phyloP scores from a whole-genome alignment of 1,139 yeast genomes.

The Lodderomyces margitis region DNA sequence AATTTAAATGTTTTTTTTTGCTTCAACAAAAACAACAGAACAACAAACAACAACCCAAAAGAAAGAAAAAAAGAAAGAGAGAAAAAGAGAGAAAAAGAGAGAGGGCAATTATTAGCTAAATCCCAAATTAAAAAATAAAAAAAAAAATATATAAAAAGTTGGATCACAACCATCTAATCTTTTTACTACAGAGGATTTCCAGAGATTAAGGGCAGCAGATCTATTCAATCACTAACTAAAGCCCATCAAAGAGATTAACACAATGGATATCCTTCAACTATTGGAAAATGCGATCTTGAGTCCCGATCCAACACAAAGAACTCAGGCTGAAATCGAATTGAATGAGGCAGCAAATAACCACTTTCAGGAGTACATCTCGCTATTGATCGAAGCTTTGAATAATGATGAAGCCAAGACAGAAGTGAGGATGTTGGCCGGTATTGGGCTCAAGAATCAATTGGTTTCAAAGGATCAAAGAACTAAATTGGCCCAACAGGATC shows the following conservation, averaged over 20 bases:
- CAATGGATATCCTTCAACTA: constrained; percentile 68
- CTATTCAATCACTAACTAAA: neutral
- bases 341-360: constrained; percentile 70
- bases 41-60: no score
- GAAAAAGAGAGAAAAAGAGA: no score
- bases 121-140: no score
- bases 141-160: no score
- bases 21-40: no score
- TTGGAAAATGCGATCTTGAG: constrained; percentile 76
- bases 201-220: no score
- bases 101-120: no score
- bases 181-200: no score
- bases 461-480: constrained; percentile 67
- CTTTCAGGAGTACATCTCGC: constrained; percentile 68
- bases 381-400: constrained; percentile 71
- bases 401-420: constrained; percentile 68
- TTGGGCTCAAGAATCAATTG: constrained; percentile 83
- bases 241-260: neutral
- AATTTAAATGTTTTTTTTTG: no score
- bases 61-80: no score
- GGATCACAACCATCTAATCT: no score
- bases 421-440: constrained; percentile 89
- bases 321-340: constrained; percentile 79
- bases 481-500: constrained; percentile 51
- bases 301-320: constrained; percentile 66